Conservation (phyloP, 169 alveolate genomes). For the Hammondia hammondi region DNA sequence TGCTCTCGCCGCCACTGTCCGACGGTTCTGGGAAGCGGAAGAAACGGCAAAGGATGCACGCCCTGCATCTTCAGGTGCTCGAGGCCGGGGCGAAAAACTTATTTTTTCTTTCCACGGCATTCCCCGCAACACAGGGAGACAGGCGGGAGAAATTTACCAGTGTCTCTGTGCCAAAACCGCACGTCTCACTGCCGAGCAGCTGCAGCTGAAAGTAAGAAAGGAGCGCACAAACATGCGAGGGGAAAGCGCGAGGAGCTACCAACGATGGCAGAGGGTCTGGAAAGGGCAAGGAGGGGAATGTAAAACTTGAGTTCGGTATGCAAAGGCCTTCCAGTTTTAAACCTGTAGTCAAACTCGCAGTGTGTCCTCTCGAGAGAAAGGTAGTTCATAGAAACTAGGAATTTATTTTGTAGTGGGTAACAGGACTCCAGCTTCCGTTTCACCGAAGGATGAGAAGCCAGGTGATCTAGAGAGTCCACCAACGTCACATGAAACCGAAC, state of each 20-base stretch:
- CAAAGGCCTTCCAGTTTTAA: too few species aligned
- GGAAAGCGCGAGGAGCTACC: background rate
- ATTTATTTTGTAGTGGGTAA: too few species aligned
- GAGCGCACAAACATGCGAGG: background rate
- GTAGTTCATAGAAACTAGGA: background rate
- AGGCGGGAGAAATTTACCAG: slow-evolving; percentile 62
- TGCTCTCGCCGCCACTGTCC: slow-evolving; percentile 68
- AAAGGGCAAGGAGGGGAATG: too few species aligned
- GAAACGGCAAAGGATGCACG: background rate
- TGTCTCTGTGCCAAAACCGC: slow-evolving; percentile 68
- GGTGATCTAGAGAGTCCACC: background rate
- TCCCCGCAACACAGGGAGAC: slow-evolving; percentile 17
- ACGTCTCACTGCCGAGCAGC: slow-evolving; percentile 51
- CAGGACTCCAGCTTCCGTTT: too few species aligned
- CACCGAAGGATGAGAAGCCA: background rate
- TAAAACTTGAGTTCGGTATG: too few species aligned
- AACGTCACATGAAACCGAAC: background rate
- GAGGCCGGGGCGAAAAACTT: slow-evolving; percentile 45
- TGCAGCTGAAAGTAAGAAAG: slow-evolving; percentile 36
- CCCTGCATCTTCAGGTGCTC: background rate
- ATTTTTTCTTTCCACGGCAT: slow-evolving; percentile 65
- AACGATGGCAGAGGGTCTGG: background rate
- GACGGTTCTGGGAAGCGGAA: slow-evolving; percentile 69
- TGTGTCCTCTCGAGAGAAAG: background rate
- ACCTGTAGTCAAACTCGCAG: too few species aligned